Conservation (phyloP, 2,329 filamentous ascomycete species). For the Colletotrichum sp. region DNA sequence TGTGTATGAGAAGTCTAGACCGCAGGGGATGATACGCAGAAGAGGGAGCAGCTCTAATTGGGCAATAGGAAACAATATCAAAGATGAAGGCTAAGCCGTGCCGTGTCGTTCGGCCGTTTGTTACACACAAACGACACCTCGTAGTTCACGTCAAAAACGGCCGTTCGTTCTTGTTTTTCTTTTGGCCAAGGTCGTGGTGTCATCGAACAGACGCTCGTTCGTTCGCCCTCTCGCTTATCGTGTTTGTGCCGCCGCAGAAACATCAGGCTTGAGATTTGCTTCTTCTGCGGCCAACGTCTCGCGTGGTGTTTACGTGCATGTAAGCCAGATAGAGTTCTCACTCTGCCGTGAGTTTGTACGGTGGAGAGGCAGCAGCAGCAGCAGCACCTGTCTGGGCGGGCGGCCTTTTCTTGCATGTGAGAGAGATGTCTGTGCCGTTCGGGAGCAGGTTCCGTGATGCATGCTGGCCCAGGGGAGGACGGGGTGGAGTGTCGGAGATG, state of each 20-base stretch:
- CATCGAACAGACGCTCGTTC: conserved; percentile 10
- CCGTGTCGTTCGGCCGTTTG: background rate
- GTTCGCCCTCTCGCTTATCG: background rate
- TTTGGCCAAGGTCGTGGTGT: background rate
- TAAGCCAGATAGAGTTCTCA: background rate
- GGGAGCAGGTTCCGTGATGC: background rate
- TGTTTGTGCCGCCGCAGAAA: background rate
- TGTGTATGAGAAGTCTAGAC: background rate
- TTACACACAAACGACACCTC: background rate
- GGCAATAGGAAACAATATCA: background rate
- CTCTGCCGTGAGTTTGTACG: background rate
- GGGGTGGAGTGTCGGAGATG: background rate
- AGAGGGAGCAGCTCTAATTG: background rate
- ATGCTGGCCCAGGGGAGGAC: background rate
- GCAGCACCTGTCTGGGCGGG: background rate
- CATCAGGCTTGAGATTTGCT: conserved; percentile 7
- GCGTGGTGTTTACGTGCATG: background rate
- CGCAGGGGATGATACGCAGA: background rate
- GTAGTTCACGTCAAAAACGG: background rate
- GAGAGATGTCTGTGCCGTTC: background rate
- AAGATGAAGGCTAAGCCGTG: background rate
- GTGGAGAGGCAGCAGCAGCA: background rate
- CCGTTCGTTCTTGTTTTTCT: background rate
- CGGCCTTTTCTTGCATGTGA: background rate
- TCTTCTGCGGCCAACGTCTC: background rate